phyloP scores from a whole-genome alignment of 768 basidiomycete species.

The Ramaria rubella region DNA sequence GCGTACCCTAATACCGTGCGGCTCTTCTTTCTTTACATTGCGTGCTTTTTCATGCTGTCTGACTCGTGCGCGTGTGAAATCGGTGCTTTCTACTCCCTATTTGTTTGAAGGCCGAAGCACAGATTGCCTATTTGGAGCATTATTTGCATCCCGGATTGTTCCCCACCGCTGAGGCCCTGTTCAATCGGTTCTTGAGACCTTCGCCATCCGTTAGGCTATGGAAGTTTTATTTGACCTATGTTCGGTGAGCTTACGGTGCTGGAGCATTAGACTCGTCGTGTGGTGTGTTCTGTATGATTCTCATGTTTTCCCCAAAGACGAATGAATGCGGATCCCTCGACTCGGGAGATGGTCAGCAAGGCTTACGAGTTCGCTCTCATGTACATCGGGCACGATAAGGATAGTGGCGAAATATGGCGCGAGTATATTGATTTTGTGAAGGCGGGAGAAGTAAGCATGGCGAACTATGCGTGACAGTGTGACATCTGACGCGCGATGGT shows the following conservation, averaged over 20 bases:
- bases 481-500: background rate
- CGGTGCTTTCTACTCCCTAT: slow-evolving; percentile 6
- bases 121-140: slow-evolving; percentile 79
- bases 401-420: slow-evolving; percentile 86
- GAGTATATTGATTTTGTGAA: slow-evolving; percentile 91
- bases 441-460: slow-evolving; percentile 58
- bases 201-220: slow-evolving; percentile 88
- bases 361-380: slow-evolving; percentile 92
- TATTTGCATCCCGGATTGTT: slow-evolving; percentile 62
- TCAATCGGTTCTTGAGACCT: slow-evolving; percentile 76
- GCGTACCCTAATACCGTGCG: slow-evolving; percentile 91
- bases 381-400: slow-evolving; percentile 86
- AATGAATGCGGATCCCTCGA: slow-evolving; percentile 56
- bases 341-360: slow-evolving; percentile 73
- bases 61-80: slow-evolving; percentile 1
- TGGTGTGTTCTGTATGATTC: slow-evolving; percentile 9
- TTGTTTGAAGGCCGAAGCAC: slow-evolving; percentile 58
- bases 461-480: background rate
- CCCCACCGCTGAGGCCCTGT: slow-evolving; percentile 77
- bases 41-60: slow-evolving; percentile 8
- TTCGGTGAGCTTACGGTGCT: slow-evolving; percentile 52
- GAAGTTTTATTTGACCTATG: slow-evolving; percentile 91
- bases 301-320: slow-evolving; percentile 39
- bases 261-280: background rate
- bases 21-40: slow-evolving; percentile 23